A percentile compares a stretch with the other conserved stretches of the same genome.
Evolutionary conservation across 2,329 filamentous ascomycete species (phyloP).

Genomic region (Coniochaeta prunicola): DNA sequence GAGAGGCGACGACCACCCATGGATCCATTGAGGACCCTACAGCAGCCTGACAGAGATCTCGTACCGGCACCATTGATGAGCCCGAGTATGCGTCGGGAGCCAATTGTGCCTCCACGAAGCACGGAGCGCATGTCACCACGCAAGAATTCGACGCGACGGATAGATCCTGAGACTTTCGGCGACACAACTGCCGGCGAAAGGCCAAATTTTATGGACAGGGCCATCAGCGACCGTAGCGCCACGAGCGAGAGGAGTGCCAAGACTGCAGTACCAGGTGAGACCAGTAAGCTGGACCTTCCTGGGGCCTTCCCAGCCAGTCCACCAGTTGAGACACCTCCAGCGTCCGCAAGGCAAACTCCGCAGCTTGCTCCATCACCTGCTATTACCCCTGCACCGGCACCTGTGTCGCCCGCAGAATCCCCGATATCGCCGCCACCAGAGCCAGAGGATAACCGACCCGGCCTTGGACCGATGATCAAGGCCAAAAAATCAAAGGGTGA

Average conservation of each 20-base stretch:
- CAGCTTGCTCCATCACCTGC: constrained; percentile 9
- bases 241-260: constrained; percentile 4
- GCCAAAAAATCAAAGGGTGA: constrained; percentile 66
- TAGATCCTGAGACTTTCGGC: constrained; percentile 9
- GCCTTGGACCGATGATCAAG: constrained; percentile 86
- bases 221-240: constrained; percentile 18
- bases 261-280: constrained; percentile 7
- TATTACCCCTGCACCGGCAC: constrained; percentile 4
- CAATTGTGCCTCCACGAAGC: constrained; percentile 41
- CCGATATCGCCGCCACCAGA: constrained; percentile 21
- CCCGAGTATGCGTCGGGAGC: constrained; percentile 36
- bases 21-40: constrained; percentile 47
- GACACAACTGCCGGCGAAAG: not conserved
- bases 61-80: constrained; percentile 53
- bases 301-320: constrained; percentile 9
- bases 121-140: constrained; percentile 38
- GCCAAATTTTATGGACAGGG: not conserved
- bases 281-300: constrained; percentile 4
- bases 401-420: constrained; percentile 11
- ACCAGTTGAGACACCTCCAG: constrained; percentile 12
- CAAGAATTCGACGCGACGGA: constrained; percentile 29
- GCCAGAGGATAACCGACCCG: constrained; percentile 52
- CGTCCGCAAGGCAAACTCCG: not conserved
- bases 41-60: constrained; percentile 39
- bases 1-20: constrained; percentile 61